Conservation (phyloP, 306 rosid genomes). For the Gastrolobium bilobum region DNA sequence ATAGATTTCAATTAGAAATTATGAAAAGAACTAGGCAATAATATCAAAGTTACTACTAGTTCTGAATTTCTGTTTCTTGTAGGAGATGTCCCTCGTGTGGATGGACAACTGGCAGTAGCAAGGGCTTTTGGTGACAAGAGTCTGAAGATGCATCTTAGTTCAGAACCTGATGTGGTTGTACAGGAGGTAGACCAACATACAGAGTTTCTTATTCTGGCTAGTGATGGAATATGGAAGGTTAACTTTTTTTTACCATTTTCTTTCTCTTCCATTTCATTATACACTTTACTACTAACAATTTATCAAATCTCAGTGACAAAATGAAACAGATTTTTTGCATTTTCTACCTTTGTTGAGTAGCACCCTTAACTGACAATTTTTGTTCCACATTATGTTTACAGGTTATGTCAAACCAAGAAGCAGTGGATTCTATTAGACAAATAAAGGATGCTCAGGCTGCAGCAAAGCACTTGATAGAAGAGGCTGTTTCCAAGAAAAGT, state of each 20-base stretch:
- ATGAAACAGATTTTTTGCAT: not conserved
- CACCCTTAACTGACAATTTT: not conserved
- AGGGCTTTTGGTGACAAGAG: conserved; percentile 78
- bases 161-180: conserved; percentile 63
- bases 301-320: not conserved
- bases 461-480: conserved; percentile 62
- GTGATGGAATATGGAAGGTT: conserved; percentile 83
- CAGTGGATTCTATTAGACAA: conserved; percentile 58
- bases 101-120: conserved; percentile 76
- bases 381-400: conserved; percentile 24
- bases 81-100: conserved; percentile 81
- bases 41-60: not conserved
- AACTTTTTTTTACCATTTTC: conserved; percentile 18
- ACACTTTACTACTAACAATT: not conserved
- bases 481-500: conserved; percentile 61
- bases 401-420: conserved; percentile 70
- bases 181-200: conserved; percentile 49
- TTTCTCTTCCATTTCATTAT: not conserved
- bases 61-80: conserved; percentile 42
- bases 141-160: conserved; percentile 72
- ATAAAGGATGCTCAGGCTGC: conserved; percentile 60
- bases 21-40: not conserved
- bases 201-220: conserved; percentile 68
- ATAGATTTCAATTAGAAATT: not conserved
- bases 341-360: not conserved